phyloP scores from a whole-genome alignment of 306 rosid genomes.

The Prinsepia uniflora region DNA sequence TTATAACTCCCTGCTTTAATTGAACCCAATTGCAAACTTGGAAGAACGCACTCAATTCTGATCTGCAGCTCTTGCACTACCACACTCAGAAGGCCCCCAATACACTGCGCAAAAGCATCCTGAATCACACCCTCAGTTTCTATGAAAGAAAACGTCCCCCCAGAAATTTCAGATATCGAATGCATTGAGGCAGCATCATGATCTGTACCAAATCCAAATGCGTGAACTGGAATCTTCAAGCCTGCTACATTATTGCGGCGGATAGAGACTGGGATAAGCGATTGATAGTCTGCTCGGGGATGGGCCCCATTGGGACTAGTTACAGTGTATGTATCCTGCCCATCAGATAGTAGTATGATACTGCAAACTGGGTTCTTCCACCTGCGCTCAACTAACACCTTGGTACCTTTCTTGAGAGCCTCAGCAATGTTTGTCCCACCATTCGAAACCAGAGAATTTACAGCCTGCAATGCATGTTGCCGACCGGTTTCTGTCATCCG shows the following conservation, averaged over 20 bases:
- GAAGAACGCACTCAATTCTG: conserved; percentile 53
- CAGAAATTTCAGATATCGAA: conserved; percentile 72
- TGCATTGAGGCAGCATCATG: conserved; percentile 86
- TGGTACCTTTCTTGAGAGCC: conserved; percentile 75
- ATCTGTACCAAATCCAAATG: conserved; percentile 88
- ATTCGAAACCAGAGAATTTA: conserved; percentile 56
- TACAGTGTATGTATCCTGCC: conserved; percentile 71
- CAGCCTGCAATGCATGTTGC: conserved; percentile 71
- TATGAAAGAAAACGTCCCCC: conserved; percentile 96
- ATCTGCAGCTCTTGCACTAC: conserved; percentile 78
- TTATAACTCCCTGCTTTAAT: conserved; percentile 78
- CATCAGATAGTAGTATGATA: conserved; percentile 82
- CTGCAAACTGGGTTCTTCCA: conserved; percentile 88
- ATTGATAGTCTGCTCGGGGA: conserved; percentile 38
- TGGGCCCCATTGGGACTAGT: conserved; percentile 28
- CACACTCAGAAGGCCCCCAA: conserved; percentile 93
- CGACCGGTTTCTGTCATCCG: conserved; percentile 75
- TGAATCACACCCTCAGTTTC: conserved; percentile 84
- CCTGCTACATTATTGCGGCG: conserved; percentile 39
- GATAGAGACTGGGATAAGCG: conserved; percentile 64
- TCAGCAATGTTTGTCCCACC: conserved; percentile 91
- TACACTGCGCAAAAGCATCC: conserved; percentile 98
- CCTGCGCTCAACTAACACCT: conserved; percentile 74
- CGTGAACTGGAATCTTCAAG: conserved; percentile 76
- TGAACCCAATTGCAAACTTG: conserved; percentile 48